Evolutionary conservation across 2,329 filamentous ascomycete species (phyloP), one percentile per base, ranked within the genome.

Genomic region (Cladorrhinum sp.): DNA sequence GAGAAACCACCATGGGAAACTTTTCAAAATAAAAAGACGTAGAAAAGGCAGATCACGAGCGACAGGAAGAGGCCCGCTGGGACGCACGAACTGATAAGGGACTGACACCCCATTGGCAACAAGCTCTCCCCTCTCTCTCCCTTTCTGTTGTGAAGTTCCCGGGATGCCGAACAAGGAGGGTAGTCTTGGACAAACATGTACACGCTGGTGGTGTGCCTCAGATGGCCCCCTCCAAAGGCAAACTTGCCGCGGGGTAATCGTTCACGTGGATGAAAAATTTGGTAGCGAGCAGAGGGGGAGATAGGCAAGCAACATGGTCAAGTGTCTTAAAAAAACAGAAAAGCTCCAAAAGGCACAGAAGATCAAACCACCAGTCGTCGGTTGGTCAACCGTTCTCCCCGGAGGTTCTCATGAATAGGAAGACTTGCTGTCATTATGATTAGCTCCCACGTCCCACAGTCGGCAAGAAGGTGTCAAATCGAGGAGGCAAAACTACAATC

Each of bases 41-140:
- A 36, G 14, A 36, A 54, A 33, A 14, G 12, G 2, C n/a, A n/a
- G 53, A 49, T 57, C 54, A 57, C 54, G 39, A 57, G 54, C 18
- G 21, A 20, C 16, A 12, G 18, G 24, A 42, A 20, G 3, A 16
- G n/a, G 39, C 23, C n/a, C 54, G 21, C n/a, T 28, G 23, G 10
- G 28, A 49, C 16, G 42, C 33, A 36, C 12, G 49, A 20, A 16
- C 54, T 36, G 60, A 62, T 62, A 62, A 62, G 56, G 51, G 28
- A 26, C 9, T 20, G 23, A 16, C 36, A 53, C 56, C 55, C 28
- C 16, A 58, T 62, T 62, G 56, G 60, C 42, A 62, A 58, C 14
- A 46, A 30, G 18, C 18, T 21, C 7, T 48, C 36, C 20, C 21
- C 2, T 36, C 30, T 51, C 48, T 46, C n/a, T 5, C 26, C 30